Evolutionary conservation across 164 flowering plant genomes (phyloP).

Genomic region (Cinnamomum chago): DNA sequence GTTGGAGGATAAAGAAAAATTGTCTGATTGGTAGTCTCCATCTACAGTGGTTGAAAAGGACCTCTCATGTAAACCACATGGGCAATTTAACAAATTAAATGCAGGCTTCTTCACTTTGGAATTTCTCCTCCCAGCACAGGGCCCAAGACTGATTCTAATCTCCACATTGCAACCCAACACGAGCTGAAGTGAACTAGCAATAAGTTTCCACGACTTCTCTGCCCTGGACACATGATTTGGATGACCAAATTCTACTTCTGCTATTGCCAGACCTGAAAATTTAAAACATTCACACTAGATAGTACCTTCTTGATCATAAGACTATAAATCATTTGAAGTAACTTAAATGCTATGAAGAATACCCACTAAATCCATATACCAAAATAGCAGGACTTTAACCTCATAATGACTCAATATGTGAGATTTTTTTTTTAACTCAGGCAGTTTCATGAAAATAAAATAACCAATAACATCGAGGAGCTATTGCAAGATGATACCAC

Average conservation of each 20-base stretch:
- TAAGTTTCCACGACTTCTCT: constrained; percentile 78
- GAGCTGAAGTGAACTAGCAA: constrained; percentile 67
- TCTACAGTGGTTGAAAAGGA: constrained; percentile 28
- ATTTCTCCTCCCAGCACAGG: constrained; percentile 25
- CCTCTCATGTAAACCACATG: constrained; percentile 38
- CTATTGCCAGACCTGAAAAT: constrained; percentile 64
- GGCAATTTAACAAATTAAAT: constrained; percentile 58
- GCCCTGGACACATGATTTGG: constrained; percentile 61
- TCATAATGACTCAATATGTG: too few species aligned
- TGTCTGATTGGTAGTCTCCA: constrained; percentile 34
- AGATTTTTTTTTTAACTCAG: too few species aligned
- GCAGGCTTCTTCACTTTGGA: constrained; percentile 39
- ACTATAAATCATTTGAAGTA: not conserved
- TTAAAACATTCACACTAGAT: not conserved
- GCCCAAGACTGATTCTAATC: constrained; percentile 54
- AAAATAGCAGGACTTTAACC: too few species aligned
- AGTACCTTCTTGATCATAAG: not conserved
- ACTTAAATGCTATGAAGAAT: not conserved
- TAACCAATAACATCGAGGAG: not conserved
- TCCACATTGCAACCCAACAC: constrained; percentile 78
- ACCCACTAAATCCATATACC: too few species aligned
- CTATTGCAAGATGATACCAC: not conserved
- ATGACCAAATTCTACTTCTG: constrained; percentile 60
- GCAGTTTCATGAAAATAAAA: too few species aligned
- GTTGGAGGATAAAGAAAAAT: constrained; percentile 36